Percentiles rank a stretch among this genome's conserved stretches.
These are phyloP conservation scores for Hypomyces rosellus DNA, from an alignment of 2,329 filamentous ascomycete species.

Conservation along the genomic window DNA sequence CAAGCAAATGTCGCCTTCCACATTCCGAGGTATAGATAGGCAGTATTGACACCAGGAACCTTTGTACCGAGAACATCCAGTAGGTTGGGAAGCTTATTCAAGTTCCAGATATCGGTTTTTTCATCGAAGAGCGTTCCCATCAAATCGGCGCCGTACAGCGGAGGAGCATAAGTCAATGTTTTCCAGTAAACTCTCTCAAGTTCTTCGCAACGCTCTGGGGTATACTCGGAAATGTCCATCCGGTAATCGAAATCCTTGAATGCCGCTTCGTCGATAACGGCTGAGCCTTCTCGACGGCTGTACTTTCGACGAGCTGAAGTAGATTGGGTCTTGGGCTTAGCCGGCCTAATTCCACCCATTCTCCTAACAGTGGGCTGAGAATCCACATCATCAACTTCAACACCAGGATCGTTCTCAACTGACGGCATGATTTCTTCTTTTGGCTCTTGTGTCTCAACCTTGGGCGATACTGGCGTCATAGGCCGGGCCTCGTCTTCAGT, in stretches of 20 bases:
- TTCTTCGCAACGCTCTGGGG: conserved; percentile 85
- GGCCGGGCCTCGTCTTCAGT: conserved; percentile 45
- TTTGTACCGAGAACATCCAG: conserved; percentile 92
- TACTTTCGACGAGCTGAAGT: conserved; percentile 84
- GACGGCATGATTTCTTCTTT: conserved; percentile 37
- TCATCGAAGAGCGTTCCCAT: conserved; percentile 93
- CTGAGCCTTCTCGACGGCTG: conserved; percentile 69
- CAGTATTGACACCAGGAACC: conserved; percentile 95
- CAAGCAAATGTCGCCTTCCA: conserved; percentile 99
- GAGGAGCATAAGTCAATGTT: conserved; percentile 88
- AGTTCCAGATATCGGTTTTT: conserved; percentile 77
- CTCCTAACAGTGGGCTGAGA: conserved; percentile 35
- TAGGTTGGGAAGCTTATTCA: conserved; percentile 88
- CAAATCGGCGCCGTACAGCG: conserved; percentile 94
- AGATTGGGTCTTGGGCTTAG: conserved; percentile 61
- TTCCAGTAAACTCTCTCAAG: conserved; percentile 96
- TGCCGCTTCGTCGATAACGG: conserved; percentile 79
- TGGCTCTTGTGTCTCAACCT: conserved; percentile 28
- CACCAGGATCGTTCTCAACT: conserved; percentile 42
- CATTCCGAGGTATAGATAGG: conserved; percentile 97
- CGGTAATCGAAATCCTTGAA: conserved; percentile 90
- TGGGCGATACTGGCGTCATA: conserved; percentile 54
- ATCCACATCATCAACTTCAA: conserved; percentile 40
- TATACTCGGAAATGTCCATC: conserved; percentile 83
- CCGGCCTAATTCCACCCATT: conserved; percentile 43